Percentiles rank a stretch among this genome's conserved stretches.
phyloP scores from a whole-genome alignment of 371 early-diverging fungal species.

The Lichtheimia ramosa region DNA sequence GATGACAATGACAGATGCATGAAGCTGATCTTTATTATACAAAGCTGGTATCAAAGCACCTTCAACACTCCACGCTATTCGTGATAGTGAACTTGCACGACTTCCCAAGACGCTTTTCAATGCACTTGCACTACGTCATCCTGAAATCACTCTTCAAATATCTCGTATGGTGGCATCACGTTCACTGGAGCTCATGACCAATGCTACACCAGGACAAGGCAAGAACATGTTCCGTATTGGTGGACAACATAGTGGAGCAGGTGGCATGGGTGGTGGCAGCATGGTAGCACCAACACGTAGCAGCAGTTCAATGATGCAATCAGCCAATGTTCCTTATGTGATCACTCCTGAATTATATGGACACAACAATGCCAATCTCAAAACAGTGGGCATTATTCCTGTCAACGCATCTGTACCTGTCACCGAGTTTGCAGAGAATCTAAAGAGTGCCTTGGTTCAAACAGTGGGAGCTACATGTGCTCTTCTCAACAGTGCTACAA shows the following conservation, averaged over 20 bases:
- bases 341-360: slow-evolving; percentile 52
- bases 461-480: slow-evolving; percentile 73
- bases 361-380: slow-evolving; percentile 86
- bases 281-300: slow-evolving; percentile 3
- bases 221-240: slow-evolving; percentile 4
- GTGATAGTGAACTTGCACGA: slow-evolving; percentile 94
- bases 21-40: background rate
- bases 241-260: background rate
- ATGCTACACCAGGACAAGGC: slow-evolving; percentile 19
- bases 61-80: slow-evolving; percentile 95
- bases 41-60: slow-evolving; percentile 68
- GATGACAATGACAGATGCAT: background rate
- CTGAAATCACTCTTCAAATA: slow-evolving; percentile 90
- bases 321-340: background rate
- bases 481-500: slow-evolving; percentile 78
- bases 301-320: background rate
- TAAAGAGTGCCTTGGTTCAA: slow-evolving; percentile 74
- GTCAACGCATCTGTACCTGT: slow-evolving; percentile 83
- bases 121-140: slow-evolving; percentile 84
- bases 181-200: slow-evolving; percentile 50
- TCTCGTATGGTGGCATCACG: slow-evolving; percentile 88
- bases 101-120: slow-evolving; percentile 94
- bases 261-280: slow-evolving; percentile 1
- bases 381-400: slow-evolving; percentile 92
- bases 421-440: slow-evolving; percentile 81